Conservation (phyloP, 768 basidiomycete species). For the Solioccasus polychromus region DNA sequence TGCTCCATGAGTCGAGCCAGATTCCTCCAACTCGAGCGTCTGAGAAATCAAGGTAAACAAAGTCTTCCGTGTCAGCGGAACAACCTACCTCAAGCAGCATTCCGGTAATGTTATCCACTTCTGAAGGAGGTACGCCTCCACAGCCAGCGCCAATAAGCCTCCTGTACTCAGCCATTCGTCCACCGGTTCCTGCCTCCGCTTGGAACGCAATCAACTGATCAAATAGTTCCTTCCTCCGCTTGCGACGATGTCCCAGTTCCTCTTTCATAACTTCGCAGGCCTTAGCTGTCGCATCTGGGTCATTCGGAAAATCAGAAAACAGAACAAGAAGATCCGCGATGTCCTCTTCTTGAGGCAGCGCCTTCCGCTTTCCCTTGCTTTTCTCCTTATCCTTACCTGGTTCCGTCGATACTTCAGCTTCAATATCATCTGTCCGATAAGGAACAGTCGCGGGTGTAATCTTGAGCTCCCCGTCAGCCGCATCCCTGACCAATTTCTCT, state of each 20-base stretch:
- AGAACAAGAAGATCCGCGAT: constrained; percentile 61
- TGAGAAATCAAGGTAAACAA: constrained; percentile 28
- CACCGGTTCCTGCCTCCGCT: constrained; percentile 87
- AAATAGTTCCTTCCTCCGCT: constrained; percentile 69
- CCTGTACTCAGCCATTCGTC: constrained; percentile 86
- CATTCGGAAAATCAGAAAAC: constrained; percentile 54
- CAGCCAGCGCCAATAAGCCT: constrained; percentile 87
- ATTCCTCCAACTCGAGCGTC: constrained; percentile 83
- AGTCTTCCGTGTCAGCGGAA: not conserved
- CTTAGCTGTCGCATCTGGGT: constrained; percentile 49
- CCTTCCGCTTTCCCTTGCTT: constrained; percentile 54
- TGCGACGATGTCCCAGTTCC: constrained; percentile 63
- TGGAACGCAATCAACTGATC: constrained; percentile 77
- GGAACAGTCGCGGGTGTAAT: constrained; percentile 44
- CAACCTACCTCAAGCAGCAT: constrained; percentile 76
- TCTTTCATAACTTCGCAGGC: constrained; percentile 61
- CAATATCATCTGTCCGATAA: constrained; percentile 45
- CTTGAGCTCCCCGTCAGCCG: constrained; percentile 53
- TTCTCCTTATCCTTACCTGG: constrained; percentile 42
- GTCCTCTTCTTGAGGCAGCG: constrained; percentile 49
- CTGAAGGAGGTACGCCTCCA: constrained; percentile 79
- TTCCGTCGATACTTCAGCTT: constrained; percentile 36
- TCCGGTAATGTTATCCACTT: constrained; percentile 83
- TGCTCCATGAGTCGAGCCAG: constrained; percentile 51
- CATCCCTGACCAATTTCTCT: constrained; percentile 65